Conservation (phyloP, 257 asterid species). For the Misopates orontium region DNA sequence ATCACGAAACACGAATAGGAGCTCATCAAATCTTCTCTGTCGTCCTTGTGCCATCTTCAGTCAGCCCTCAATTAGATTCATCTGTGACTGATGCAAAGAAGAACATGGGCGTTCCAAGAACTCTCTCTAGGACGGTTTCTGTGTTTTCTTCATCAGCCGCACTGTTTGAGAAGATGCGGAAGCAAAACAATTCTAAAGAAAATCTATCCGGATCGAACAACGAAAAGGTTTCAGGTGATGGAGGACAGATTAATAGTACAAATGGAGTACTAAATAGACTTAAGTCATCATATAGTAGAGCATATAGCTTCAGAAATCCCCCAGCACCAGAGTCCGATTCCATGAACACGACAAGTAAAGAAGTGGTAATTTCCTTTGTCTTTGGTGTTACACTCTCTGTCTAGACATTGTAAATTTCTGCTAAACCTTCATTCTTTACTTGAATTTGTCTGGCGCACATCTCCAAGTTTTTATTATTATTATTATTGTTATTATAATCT, state of each 20-base stretch:
- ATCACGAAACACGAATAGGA: constrained; percentile 86
- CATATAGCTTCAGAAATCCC: constrained; percentile 51
- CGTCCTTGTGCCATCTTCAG: constrained; percentile 91
- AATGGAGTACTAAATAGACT: constrained; percentile 67
- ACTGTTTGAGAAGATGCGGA: constrained; percentile 74
- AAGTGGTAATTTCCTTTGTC: constrained; percentile 40
- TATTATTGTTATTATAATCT: not conserved
- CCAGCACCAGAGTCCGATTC: constrained; percentile 43
- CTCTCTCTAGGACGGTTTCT: constrained; percentile 91
- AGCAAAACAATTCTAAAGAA: constrained; percentile 44
- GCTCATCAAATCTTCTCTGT: constrained; percentile 94
- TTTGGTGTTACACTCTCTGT: constrained; percentile 17
- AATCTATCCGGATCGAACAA: constrained; percentile 32
- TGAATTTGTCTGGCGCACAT: not conserved
- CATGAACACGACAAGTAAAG: constrained; percentile 46
- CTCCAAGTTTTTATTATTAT: not conserved
- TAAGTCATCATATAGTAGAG: constrained; percentile 76
- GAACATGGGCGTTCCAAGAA: constrained; percentile 58
- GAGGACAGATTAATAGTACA: constrained; percentile 44
- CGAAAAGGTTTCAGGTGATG: constrained; percentile 36
- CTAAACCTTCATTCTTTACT: not conserved
- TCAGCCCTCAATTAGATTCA: constrained; percentile 55
- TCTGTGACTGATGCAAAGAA: constrained; percentile 37
- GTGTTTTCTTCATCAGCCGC: constrained; percentile 97
- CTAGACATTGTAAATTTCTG: constrained; percentile 5